Base-by-base conservation (phyloP, 106 monocot species). In the Dendrobium chrysotoxum region DNA sequence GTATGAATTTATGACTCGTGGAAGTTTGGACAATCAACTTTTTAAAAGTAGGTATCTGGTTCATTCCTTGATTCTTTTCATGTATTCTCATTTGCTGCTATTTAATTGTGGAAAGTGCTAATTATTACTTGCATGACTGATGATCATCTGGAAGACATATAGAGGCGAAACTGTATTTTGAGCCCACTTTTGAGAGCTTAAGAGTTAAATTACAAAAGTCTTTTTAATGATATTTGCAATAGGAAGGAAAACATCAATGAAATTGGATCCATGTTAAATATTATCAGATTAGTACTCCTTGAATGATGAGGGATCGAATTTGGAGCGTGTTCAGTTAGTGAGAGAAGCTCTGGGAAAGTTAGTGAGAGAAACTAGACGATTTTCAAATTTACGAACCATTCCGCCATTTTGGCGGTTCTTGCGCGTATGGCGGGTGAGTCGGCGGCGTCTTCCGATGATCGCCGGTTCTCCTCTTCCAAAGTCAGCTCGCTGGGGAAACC, bases 11-110 rank as follows among this genome's bases (percentile, higher is more conserved):
- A 86, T 86, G 86, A 75, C 82, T 79, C 86, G 86, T 79, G 86
- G 86, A 79, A 86, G 86, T 86, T 77, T 86, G 86, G 86, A 86
- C 30, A 83, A 83, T 42, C 86, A 86, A 31, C 86, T 86, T 45
- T 86, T 86, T 54, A 86, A 80, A 80, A 82, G 86, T 86, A 86
- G 42, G 86, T 72, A 28, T 45, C 57, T 64, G 31, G 30, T 16
- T 65, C 31, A 46, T 75, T 77, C 80, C 61, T 77, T 13, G 3
- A 80, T 17, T 40, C 15, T 40, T 72, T 84, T 72, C n/a, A 65
- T 44, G 35, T 42, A 46, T 65, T 78, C 38, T n/a, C 7, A 66
- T 66, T 66, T 66, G 28, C 44, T 75, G 41, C 41, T 75, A 75
- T 45, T 75, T 46, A 45, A 39, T 1, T 6, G 9, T 75, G 16